A percentile compares a stretch with the other conserved stretches of the same genome.
Conservation (phyloP, 305 asterid genomes). For the Salvia sclarea region DNA sequence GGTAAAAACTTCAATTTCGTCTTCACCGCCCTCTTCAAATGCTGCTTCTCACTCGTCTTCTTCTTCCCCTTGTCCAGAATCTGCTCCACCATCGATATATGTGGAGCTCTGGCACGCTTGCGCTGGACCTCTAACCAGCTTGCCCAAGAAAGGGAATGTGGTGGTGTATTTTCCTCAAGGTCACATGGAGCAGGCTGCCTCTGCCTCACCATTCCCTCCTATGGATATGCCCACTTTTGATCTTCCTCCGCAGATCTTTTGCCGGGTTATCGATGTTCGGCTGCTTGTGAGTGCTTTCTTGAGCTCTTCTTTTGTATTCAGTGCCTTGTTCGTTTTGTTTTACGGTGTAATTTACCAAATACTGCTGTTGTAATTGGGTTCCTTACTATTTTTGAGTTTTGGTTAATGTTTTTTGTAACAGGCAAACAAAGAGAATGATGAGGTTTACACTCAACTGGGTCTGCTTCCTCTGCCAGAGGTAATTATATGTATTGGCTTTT, state of each 20-base stretch:
- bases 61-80: conserved; percentile 25
- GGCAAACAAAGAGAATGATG: conserved; percentile 98
- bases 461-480: conserved; percentile 87
- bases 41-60: conserved; percentile 45
- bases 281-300: conserved; percentile 65
- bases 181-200: conserved; percentile 74
- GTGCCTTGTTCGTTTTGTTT: background rate
- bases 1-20: conserved; percentile 54
- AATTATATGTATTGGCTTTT: conserved; percentile 20
- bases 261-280: conserved; percentile 79
- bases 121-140: conserved; percentile 81
- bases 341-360: background rate
- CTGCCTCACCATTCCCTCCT: conserved; percentile 59
- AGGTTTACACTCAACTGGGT: conserved; percentile 83
- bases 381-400: background rate
- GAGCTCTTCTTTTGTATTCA: conserved; percentile 3
- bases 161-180: conserved; percentile 95
- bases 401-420: conserved; percentile 35
- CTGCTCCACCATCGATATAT: conserved; percentile 49
- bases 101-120: conserved; percentile 96
- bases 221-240: conserved; percentile 68
- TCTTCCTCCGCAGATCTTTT: conserved; percentile 90
- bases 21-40: conserved; percentile 60
- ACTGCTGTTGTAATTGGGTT: conserved; percentile 32
- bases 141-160: conserved; percentile 81